Base-by-base conservation (phyloP, 208 protist genomes). In the Acanthamoeba sp. region DNA sequence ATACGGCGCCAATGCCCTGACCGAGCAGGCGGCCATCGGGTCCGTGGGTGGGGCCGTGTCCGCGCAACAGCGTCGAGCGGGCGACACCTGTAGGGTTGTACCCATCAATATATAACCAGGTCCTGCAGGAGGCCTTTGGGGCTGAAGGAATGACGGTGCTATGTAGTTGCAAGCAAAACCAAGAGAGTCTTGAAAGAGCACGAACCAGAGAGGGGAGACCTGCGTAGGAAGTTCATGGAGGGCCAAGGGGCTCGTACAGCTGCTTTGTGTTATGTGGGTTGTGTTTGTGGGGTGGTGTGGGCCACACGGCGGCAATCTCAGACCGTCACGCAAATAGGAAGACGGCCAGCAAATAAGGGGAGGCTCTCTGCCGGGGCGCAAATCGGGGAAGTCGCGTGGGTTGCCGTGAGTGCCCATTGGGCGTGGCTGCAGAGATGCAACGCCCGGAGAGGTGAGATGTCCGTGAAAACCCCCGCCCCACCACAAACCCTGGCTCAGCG, bases 181-280 rank as follows among this genome's bases (percentile, higher is more conserved):
- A 16, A 0, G 64, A 3, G 64, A 0, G 4, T 7, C 2, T 9
- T 38, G 24, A 36, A 48, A 22, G 20, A 50, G 40, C 10, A 9
- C 48, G 16, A 29, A 87, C 78, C 78, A 29, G 32, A 87, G 48
- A 87, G 78, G 9, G 78, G 78, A 9, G 78, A 55, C 40, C 73
- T 87, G 78, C 78, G 78, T 5, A 87, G 78, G 38, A 36, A 32
- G 78, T 87, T 87, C 78, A 87, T 87, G n/a, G 22, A 66, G 59
- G 22, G 59, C 22, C 20, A 66, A 24, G 59, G 59, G 24, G 59
- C 24, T 66, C 22, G 20, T 66, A 24, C n/a, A n/a, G n/a, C n/a
- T n/a, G 59, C 59, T 24, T 66, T 66, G 20, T 66, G 59, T 24
- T 66, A n/a, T 66, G 59, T 20, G 59, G 24, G 22, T 66, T n/a